Base-by-base conservation (phyloP, 2,329 filamentous ascomycete species). In the Epichloe sp. region DNA sequence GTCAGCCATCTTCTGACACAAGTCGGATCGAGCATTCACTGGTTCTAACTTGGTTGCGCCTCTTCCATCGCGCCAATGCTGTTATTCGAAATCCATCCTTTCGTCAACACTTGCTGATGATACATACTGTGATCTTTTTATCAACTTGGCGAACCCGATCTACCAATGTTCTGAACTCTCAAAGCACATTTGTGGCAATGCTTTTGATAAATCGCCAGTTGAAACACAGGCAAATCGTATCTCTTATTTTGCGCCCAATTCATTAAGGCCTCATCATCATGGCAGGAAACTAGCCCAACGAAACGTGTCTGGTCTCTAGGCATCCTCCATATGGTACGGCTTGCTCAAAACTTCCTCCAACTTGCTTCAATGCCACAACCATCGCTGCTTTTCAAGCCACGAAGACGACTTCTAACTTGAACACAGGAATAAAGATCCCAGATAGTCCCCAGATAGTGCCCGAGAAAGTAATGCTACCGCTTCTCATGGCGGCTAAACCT, bases 391-490 rank as follows among this genome's bases (percentile, higher is more conserved):
- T 38, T 14, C 14, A 14, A 31, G 36, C 36, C 36, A 38, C n/a
- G 7, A 38, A 38, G 7, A 38, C 7, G 7, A 15, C 36, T 38
- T 5, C 36, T n/a, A n/a, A 38, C 36, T 38, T 6, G 12, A 38
- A 43, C 57, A 64, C 54, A 64, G 66, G 34, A 60, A 19, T 12
- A 19, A 15, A 43, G 60, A 44, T 66, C 65, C 10, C 56, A 60
- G 26, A 66, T n/a, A 37, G 17, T 19, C 65, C 65, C 10, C 56
- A 60, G 26, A 66, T n/a, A 37, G 17, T 19, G 21, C 34, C 31
- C 5, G 21, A 10, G 19, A 23, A 17, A 45, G 43, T 19, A 47
- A 34, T 31, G 11, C 21, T 4, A 12, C 34, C 14, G n/a, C 31
- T 21, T 26, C 44, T 17, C 14, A 21, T 34, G 48, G 15, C 34